Evolutionary conservation across 257 asterid genomes (phyloP), one percentile per base, ranked within the genome.

Genomic region (Perilla frutescens): DNA sequence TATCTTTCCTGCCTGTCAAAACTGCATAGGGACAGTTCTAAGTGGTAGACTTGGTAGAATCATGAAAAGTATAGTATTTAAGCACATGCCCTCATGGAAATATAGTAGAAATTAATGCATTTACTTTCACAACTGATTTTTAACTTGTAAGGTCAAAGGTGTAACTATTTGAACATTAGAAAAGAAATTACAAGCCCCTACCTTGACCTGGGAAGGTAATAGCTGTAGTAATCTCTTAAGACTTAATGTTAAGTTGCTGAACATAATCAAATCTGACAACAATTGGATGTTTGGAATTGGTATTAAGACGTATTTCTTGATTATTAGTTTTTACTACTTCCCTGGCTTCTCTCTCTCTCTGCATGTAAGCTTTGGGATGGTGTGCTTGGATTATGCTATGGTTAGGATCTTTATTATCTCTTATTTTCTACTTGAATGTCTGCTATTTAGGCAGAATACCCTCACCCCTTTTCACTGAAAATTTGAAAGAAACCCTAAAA

Each of bases 81-180:
- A 62, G 55, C 60, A 57, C 69, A 26, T 45, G 32, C 48, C 61
- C 50, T 71, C 26, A 34, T 48, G 59, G 70, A 63, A 62, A 34
- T 26, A 44, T 55, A 5, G 20, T 26, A 48, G 47, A 14, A 40
- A 41, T 0, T 70, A 20, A 45, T 4, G 43, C 14, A 54, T 51
- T 36, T 44, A 34, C 36, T 53, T 34, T 43, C 56, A 57, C 47
- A 11, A 39, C 69, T 60, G 14, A 15, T 13, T 44, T 61, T 49
- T 34, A 34, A 41, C 56, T 48, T 15, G 29, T 43, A 11, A 39
- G n/a, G n/a, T n/a, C n/a, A n/a, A n/a, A n/a, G 39, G 45, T 43
- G 39, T 7, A 56, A 29, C 57, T 71, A 14, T 34, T 11, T 58
- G 41, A 47, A 51, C 51, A n/a, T 32, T 55, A 29, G 68, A 37